A percentile compares a stretch with the other conserved stretches of the same genome.
These are phyloP conservation scores for sunflower (Helianthus annuus) DNA, from an alignment of 129 eudicot genomes.

Conservation along the genomic window DNA sequence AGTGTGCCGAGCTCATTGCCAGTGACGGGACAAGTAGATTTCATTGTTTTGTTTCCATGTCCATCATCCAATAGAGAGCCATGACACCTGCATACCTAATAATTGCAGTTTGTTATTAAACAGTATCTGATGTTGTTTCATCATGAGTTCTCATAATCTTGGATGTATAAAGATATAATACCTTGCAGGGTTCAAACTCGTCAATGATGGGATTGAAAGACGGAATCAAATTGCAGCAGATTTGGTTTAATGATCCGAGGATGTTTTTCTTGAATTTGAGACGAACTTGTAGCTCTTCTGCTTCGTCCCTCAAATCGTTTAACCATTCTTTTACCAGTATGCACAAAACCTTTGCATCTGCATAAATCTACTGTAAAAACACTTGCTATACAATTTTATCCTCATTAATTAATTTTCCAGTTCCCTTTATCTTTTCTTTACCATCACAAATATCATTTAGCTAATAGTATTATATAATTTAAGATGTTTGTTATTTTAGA, in stretches of 20 bases:
- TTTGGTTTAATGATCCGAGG: conserved; percentile 55
- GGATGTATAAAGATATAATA: conserved; percentile 25
- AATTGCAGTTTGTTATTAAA: conserved; percentile 1
- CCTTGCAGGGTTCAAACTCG: conserved; percentile 70
- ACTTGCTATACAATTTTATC: conserved; percentile 16
- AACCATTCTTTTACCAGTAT: conserved; percentile 75
- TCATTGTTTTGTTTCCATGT: conserved; percentile 35
- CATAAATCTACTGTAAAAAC: conserved; percentile 24
- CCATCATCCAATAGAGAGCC: conserved; percentile 52
- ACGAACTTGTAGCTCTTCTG: conserved; percentile 62
- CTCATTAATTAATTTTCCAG: conserved; percentile 3
- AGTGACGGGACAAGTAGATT: conserved; percentile 60
- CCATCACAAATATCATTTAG: conserved; percentile 13
- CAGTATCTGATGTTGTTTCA: background rate
- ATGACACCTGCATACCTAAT: conserved; percentile 84
- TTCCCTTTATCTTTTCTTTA: conserved; percentile 3
- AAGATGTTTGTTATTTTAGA: background rate
- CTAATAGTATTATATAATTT: conserved; percentile 1
- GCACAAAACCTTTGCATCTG: conserved; percentile 59
- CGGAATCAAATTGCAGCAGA: conserved; percentile 70
- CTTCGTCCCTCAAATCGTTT: conserved; percentile 63
- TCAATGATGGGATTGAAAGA: conserved; percentile 62
- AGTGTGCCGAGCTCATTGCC: conserved; percentile 43
- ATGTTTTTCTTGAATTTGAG: conserved; percentile 63
- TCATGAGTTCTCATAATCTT: conserved; percentile 9